A percentile compares a stretch with the other conserved stretches of the same genome.
These are phyloP conservation scores for Babesia ovis DNA, from an alignment of 169 alveolate genomes.

Conservation along the genomic window DNA sequence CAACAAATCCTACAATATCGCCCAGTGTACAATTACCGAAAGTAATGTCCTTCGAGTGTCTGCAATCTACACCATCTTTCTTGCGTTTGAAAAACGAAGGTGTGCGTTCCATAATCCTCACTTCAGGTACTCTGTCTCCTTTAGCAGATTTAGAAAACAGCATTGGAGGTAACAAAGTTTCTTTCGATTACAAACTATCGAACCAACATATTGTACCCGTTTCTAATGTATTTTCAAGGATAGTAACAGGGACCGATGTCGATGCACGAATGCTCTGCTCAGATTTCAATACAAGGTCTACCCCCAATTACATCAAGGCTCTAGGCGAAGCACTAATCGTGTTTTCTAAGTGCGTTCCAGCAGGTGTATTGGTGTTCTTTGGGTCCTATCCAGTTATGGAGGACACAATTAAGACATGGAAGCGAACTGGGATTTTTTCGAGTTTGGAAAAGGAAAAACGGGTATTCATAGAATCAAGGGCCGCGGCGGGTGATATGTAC, in stretches of 20 bases:
- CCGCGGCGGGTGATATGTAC: not conserved
- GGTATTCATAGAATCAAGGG: slow-evolving; percentile 68
- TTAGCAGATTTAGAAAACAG: slow-evolving; percentile 86
- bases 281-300: slow-evolving; percentile 79
- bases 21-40: slow-evolving; percentile 28
- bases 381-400: slow-evolving; percentile 89
- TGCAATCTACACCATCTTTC: slow-evolving; percentile 65
- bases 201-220: slow-evolving; percentile 90
- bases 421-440: slow-evolving; percentile 73
- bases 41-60: slow-evolving; percentile 54
- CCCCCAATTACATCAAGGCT: slow-evolving; percentile 57
- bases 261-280: slow-evolving; percentile 72
- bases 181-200: slow-evolving; percentile 85
- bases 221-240: slow-evolving; percentile 81
- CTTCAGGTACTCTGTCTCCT: slow-evolving; percentile 95
- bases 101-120: slow-evolving; percentile 84
- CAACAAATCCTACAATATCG: not conserved
- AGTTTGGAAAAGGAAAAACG: slow-evolving; percentile 70
- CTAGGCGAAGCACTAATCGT: slow-evolving; percentile 75
- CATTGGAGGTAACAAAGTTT: slow-evolving; percentile 81
- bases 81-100: slow-evolving; percentile 70
- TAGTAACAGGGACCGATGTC: slow-evolving; percentile 62
- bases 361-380: slow-evolving; percentile 85
- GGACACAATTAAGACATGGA: slow-evolving; percentile 82
- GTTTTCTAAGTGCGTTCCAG: slow-evolving; percentile 78